These are phyloP conservation scores for Termitomyces bulborhizus DNA, from an alignment of 768 basidiomycete species.

Conservation along the genomic window DNA sequence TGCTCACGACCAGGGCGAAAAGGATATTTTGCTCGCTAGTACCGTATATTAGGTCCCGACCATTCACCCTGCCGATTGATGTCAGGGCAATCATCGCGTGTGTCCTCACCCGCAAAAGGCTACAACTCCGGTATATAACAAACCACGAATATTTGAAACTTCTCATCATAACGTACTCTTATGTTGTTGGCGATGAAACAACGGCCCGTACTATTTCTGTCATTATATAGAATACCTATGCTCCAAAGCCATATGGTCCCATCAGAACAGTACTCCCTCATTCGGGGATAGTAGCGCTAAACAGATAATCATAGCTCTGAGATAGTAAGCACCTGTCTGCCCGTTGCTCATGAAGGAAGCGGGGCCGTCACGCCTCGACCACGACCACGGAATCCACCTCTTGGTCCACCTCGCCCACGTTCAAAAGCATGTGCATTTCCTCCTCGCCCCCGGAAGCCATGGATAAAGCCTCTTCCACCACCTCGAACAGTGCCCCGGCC, in stretches of 20 bases:
- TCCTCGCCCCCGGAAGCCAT: conserved; percentile 25
- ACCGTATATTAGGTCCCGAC: not conserved
- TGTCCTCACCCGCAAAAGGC: not conserved
- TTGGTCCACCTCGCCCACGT: conserved; percentile 25
- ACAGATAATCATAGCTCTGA: not conserved
- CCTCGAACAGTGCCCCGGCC: conserved; percentile 23
- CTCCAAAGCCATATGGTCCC: not conserved
- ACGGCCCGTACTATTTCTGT: no score
- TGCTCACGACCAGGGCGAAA: not conserved
- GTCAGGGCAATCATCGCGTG: conserved; percentile 2
- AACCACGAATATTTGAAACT: not conserved
- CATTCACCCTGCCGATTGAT: not conserved
- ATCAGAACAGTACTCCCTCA: not conserved
- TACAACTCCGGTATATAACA: not conserved
- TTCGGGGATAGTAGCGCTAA: no score
- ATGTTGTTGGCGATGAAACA: not conserved
- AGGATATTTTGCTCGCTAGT: not conserved
- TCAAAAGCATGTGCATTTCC: conserved; percentile 20
- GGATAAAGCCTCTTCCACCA: conserved; percentile 23
- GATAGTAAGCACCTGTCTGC: not conserved
- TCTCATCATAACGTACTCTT: not conserved
- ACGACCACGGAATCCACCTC: conserved; percentile 31
- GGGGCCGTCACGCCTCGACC: conserved; percentile 26
- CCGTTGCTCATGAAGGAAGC: conserved; percentile 17
- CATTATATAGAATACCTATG: no score